Evolutionary conservation across 2,329 filamentous ascomycete species (phyloP).

Genomic region (Xylariales sp.): DNA sequence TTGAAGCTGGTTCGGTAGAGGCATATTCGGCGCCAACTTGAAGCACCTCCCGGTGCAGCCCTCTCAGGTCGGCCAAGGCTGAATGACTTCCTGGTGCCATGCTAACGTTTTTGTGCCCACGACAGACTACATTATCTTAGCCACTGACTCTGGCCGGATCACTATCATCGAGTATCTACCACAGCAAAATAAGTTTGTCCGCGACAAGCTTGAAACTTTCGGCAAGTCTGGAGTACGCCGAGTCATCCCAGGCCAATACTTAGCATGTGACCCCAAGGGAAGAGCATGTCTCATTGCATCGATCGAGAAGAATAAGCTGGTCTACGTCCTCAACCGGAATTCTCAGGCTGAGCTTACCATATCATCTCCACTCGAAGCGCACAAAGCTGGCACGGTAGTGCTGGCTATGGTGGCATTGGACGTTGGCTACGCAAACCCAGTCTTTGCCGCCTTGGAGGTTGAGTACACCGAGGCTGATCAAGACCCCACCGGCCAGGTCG

Average conservation of each 20-base stretch:
- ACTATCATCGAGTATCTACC: constrained; percentile 89
- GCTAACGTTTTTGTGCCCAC: constrained; percentile 21
- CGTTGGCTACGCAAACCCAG: constrained; percentile 93
- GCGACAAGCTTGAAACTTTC: constrained; percentile 93
- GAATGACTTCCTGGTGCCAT: constrained; percentile 8
- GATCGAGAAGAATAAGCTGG: constrained; percentile 98
- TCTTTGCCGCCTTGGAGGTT: constrained; percentile 91
- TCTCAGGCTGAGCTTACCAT: constrained; percentile 93
- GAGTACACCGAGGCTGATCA: constrained; percentile 90
- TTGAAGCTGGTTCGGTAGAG: constrained; percentile 56
- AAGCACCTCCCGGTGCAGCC: constrained; percentile 12
- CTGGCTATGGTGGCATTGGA: constrained; percentile 85
- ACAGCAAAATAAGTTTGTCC: constrained; percentile 79
- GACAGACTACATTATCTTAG: constrained; percentile 90
- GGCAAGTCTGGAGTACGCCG: constrained; percentile 93
- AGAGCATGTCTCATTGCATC: constrained; percentile 92
- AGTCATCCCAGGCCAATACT: constrained; percentile 91
- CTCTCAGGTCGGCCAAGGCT: constrained; percentile 19
- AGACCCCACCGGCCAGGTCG: constrained; percentile 80
- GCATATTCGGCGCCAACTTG: constrained; percentile 18
- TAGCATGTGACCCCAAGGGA: constrained; percentile 92
- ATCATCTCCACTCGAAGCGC: constrained; percentile 92
- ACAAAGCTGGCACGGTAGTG: constrained; percentile 87
- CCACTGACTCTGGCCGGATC: constrained; percentile 92
- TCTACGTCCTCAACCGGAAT: constrained; percentile 96